phyloP scores from a whole-genome alignment of 257 asterid species.

The Nicotiana tabacum region DNA sequence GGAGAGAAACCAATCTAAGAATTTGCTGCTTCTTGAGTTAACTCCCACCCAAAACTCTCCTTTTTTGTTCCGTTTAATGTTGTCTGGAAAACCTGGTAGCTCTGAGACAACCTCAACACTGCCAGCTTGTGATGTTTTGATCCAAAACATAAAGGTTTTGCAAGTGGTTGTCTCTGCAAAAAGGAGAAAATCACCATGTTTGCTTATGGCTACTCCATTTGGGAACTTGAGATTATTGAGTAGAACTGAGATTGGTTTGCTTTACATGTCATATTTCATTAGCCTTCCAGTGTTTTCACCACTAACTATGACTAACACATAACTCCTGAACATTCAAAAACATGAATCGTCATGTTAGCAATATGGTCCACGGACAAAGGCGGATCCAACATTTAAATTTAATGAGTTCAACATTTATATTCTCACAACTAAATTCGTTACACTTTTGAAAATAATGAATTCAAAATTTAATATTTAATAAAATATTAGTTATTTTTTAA shows the following conservation, averaged over 20 bases:
- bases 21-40: conserved; percentile 29
- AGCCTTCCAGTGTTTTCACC: conserved; percentile 58
- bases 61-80: conserved; percentile 39
- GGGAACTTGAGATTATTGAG: conserved; percentile 52
- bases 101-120: conserved; percentile 29
- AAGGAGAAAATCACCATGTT: conserved; percentile 41
- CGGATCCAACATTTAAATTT: too few species aligned
- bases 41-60: conserved; percentile 87
- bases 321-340: conserved; percentile 30
- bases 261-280: conserved; percentile 45
- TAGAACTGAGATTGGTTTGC: conserved; percentile 32
- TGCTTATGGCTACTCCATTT: conserved; percentile 70
- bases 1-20: conserved; percentile 39
- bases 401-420: too few species aligned
- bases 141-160: conserved; percentile 46
- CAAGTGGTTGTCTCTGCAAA: conserved; percentile 58
- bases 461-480: too few species aligned
- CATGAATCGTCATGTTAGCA: background rate
- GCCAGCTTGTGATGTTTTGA: conserved; percentile 33
- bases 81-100: conserved; percentile 65
- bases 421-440: too few species aligned
- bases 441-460: too few species aligned
- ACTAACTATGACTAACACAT: conserved; percentile 31
- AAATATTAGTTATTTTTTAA: too few species aligned
- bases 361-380: too few species aligned